Evolutionary conservation across 805 yeast genomes (phyloP), one percentile per base, ranked within the genome.

Genomic region (Sugiyamaella qingdaonensis): DNA sequence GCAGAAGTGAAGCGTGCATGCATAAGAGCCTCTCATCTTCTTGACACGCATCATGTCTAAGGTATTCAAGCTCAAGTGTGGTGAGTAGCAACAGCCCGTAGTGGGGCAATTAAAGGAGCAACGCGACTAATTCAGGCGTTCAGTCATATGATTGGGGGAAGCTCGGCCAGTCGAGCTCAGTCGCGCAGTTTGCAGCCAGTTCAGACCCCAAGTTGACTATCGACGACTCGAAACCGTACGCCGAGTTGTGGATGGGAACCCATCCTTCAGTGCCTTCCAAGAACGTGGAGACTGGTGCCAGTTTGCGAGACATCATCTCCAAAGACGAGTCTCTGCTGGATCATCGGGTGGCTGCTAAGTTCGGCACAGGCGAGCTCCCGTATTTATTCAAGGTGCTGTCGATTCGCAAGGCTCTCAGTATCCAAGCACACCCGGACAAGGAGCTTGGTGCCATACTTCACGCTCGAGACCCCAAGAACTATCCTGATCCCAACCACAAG

Each of bases 181-280:
- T 91, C 49, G 99, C 99, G 3, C 84, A 78, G 67, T 92, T 82
- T 67, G 95, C 96, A 43, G 76, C 84, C 36, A 74, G 76, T 48
- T 82, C 95, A 43, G 84, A 86, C 69, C 79, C 88, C 2, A 43
- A 61, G 10, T 74, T 88, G 51, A 65, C 64, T 16, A 78, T 90
- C 52, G 88, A 86, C 59, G 91, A 85, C 63, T 50, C 76, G 36
- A 81, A 83, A 65, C 98, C 99, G 10, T 94, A 94, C 66, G 99
- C 99, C 14, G 99, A 94, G 70, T 76, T 94, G 61, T 94, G 99
- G 99, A 94, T 94, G 99, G 99, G 99, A 37, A 90, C 98, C 24
- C 99, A 94, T 68, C 92, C 95, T 50, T 86, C 86, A 45, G 90
- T 86, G 10, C 97, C 98, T 29, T 85, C 96, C 16, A 71, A 71